Evolutionary conservation across 257 asterid species (phyloP).

Genomic region (Solanum sejunctum): DNA sequence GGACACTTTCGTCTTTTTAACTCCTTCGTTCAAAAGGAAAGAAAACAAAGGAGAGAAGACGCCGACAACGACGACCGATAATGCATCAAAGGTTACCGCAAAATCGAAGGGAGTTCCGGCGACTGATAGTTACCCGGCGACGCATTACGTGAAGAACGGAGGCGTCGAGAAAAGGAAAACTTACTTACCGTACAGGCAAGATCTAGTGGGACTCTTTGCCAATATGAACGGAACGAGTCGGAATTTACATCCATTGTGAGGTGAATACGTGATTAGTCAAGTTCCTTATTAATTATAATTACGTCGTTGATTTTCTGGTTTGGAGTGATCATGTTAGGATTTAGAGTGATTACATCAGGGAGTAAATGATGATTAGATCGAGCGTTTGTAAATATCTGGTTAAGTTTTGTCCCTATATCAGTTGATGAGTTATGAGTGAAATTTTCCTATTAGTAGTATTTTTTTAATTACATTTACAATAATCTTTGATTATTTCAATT

Average conservation of each 20-base stretch:
- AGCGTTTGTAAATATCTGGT: neutral
- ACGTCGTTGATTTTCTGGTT: neutral
- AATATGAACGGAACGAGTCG: slow-evolving; percentile 30
- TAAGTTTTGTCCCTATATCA: neutral
- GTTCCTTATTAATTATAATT: neutral
- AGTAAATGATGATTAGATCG: neutral
- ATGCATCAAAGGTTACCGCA: neutral
- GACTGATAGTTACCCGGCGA: neutral
- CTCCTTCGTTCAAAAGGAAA: neutral
- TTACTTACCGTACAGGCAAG: slow-evolving; percentile 56
- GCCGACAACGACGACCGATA: neutral
- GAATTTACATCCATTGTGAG: slow-evolving; percentile 10
- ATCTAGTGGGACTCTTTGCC: slow-evolving; percentile 52
- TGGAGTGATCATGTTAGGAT: neutral
- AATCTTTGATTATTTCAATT: neutral
- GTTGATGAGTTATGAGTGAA: neutral
- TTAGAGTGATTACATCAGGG: neutral
- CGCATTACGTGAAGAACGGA: neutral
- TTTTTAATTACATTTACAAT: neutral
- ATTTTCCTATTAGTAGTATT: neutral
- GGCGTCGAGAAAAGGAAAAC: slow-evolving; percentile 24
- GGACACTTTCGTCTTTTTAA: slow-evolving; percentile 10
- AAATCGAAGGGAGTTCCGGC: neutral
- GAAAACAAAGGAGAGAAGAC: neutral
- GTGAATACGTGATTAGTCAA: neutral